phyloP scores from a whole-genome alignment of 202 grass and related monocot species.

The Brachypodium distachyon region DNA sequence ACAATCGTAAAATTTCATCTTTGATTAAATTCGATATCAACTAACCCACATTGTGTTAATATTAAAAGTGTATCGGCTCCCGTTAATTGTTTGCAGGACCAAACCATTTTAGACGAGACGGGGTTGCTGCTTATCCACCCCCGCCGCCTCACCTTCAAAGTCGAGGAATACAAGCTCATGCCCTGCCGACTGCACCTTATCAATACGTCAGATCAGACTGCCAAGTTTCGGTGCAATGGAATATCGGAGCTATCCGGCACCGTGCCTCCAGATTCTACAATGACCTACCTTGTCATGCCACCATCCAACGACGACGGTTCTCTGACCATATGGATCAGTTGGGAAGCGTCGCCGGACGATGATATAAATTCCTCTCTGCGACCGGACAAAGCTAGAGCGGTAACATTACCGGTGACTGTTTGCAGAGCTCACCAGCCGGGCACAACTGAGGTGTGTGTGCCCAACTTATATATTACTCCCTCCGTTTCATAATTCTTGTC shows the following conservation, averaged over 20 bases:
- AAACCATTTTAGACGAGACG: not conserved
- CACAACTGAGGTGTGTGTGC: not conserved
- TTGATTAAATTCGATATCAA: not conserved
- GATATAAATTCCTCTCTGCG: not conserved
- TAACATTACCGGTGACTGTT: not conserved
- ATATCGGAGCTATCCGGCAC: not conserved
- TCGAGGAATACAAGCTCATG: not conserved
- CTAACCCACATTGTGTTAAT: not conserved
- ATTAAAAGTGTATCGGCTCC: not conserved
- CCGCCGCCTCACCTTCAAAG: not conserved
- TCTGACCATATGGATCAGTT: not conserved
- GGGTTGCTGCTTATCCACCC: not conserved
- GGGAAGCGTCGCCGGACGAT: not conserved
- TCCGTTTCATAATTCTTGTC: too few relatives aligned
- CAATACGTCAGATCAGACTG: not conserved
- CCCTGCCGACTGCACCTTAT: not conserved
- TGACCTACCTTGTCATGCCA: not conserved
- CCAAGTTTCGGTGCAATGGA: not conserved
- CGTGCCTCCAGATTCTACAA: not conserved
- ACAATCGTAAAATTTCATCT: not conserved
- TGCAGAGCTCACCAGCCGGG: not conserved
- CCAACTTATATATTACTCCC: too few relatives aligned
- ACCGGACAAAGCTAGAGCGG: not conserved
- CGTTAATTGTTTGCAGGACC: not conserved
- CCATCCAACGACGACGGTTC: not conserved